These are phyloP conservation scores for Phlebopus sp. DNA, from an alignment of 1,284 basidiomycete genomes.

Conservation along the genomic window DNA sequence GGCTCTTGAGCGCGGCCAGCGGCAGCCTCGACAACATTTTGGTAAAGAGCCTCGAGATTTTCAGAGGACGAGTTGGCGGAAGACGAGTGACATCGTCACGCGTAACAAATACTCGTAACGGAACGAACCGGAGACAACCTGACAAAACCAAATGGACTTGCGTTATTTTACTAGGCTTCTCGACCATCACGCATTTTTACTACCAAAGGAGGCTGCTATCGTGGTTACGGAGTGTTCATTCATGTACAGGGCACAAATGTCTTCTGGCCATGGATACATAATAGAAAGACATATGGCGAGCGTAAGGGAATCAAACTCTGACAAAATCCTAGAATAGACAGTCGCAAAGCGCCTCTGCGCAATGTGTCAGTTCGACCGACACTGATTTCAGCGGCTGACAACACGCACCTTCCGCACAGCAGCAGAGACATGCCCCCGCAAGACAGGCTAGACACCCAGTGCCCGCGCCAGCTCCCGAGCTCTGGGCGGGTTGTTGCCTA, in stretches of 20 bases:
- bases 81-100: conserved; percentile 22
- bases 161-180: too few species aligned
- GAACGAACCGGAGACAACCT: conserved; percentile 33
- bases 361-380: background rate
- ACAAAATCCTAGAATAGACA: conserved; percentile 53
- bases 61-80: conserved; percentile 32
- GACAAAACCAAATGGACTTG: too few species aligned
- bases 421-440: conserved; percentile 70
- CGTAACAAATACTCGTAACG: conserved; percentile 20
- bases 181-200: too few species aligned
- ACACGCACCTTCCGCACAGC: conserved; percentile 70
- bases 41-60: conserved; percentile 36
- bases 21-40: conserved; percentile 80
- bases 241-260: conserved; percentile 5
- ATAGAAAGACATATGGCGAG: conserved; percentile 13
- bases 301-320: conserved; percentile 6
- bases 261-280: conserved; percentile 16
- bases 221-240: conserved; percentile 7
- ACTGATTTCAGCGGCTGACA: conserved; percentile 3
- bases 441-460: conserved; percentile 66
- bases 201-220: too few species aligned
- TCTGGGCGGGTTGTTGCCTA: conserved; percentile 55
- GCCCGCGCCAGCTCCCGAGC: conserved; percentile 40
- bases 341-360: conserved; percentile 65
- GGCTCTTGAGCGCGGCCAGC: conserved; percentile 54